Percentiles rank a stretch among this genome's conserved stretches.
Conservation (phyloP, 1,284 basidiomycete genomes). For the Tetrapyrgos nigripes region DNA sequence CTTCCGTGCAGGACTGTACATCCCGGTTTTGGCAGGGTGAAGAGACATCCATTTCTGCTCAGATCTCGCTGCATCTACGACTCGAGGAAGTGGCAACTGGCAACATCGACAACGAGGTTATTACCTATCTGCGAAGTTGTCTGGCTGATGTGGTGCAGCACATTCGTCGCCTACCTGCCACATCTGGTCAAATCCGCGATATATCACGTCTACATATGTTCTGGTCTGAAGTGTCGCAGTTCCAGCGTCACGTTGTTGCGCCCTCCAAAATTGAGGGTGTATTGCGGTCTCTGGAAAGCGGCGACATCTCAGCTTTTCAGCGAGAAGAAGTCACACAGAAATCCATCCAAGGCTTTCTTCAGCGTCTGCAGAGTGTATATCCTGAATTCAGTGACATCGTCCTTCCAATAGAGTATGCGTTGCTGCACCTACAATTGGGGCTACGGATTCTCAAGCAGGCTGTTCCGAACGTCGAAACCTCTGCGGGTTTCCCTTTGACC, state of each 20-base stretch:
- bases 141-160: constrained; percentile 39
- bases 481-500: constrained; percentile 45
- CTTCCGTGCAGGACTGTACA: constrained; percentile 67
- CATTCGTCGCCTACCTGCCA: constrained; percentile 27
- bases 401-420: constrained; percentile 67
- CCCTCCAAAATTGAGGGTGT: constrained; percentile 54
- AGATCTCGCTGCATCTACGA: constrained; percentile 62
- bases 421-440: constrained; percentile 79
- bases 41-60: constrained; percentile 50
- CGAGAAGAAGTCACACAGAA: constrained; percentile 72
- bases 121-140: constrained; percentile 49
- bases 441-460: constrained; percentile 60
- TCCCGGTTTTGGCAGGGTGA: constrained; percentile 58
- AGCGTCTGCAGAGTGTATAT: constrained; percentile 64
- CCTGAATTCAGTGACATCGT: constrained; percentile 75
- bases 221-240: constrained; percentile 85
- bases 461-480: constrained; percentile 10
- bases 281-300: constrained; percentile 36
- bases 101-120: constrained; percentile 57
- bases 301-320: constrained; percentile 43
- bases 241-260: constrained; percentile 62
- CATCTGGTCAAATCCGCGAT: constrained; percentile 48
- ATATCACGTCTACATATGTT: constrained; percentile 72
- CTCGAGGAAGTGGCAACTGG: constrained; percentile 73
- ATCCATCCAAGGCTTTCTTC: constrained; percentile 67